Evolutionary conservation across 1,284 basidiomycete species (phyloP), one percentile per base, ranked within the genome.

Genomic region (Grifola frondosa): DNA sequence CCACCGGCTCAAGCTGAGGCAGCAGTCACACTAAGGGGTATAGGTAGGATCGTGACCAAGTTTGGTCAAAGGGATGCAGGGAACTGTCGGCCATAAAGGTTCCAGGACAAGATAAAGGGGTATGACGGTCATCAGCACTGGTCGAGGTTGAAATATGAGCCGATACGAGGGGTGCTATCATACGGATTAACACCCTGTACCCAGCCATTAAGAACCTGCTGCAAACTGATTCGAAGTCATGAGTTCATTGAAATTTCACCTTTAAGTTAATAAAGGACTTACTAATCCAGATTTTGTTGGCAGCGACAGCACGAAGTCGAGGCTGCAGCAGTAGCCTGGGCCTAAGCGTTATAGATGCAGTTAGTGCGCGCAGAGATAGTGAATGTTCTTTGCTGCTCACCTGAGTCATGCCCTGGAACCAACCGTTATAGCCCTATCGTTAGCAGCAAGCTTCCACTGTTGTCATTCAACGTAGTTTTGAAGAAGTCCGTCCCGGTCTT

Each of bases 381-480:
- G 24, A 32, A 17, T 15, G n/a, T 15, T 36, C 16, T 25, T n/a
- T n/a, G 13, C 25, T 5, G 68, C 77, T 37, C 59, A 80, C 83
- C 40, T 67, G 66, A 19, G 85, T 89, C 71, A 92, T 66, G 16
- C 78, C 78, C 6, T 43, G 40, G 16, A 49, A 54, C 89, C 89
- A 93, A 31, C 90, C 88, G 62, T 94, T 94, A 70, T 95, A 94
- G 16, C 63, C 89, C 92, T 38, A 91, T 65, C 6, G 79, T 73
- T 48, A 66, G 37, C 13, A 92, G 66, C 24, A 92, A 62, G 57
- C 84, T 75, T 16, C 84, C 84, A 23, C 67, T 69, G 52, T 79
- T 72, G 40, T 48, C 50, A 5, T 69, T 62, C 35, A 94, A 67
- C 17, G 75, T 74, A 19, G 65, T 48, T 3, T 73, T 65, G 59